These are phyloP conservation scores for Diaporthe velutina DNA, from an alignment of 2,329 filamentous ascomycete genomes.

Conservation along the genomic window DNA sequence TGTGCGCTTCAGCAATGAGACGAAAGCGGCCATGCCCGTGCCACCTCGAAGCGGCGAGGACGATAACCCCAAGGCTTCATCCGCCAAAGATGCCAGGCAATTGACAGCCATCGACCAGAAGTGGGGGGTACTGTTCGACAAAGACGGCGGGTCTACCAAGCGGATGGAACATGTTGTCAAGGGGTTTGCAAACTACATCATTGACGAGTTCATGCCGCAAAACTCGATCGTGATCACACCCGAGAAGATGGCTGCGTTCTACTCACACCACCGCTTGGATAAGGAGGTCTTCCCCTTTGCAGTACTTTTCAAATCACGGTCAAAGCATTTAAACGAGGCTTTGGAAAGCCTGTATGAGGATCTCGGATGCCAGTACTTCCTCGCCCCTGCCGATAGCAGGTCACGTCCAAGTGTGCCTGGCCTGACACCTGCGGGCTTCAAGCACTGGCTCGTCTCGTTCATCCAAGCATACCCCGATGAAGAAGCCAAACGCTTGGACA, in stretches of 20 bases:
- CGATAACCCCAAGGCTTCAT: slow-evolving; percentile 10
- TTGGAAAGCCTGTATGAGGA: slow-evolving; percentile 70
- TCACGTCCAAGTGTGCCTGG: slow-evolving; percentile 72
- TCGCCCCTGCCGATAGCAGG: slow-evolving; percentile 67
- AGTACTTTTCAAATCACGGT: slow-evolving; percentile 66
- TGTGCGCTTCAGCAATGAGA: slow-evolving; percentile 39
- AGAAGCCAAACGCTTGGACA: slow-evolving; percentile 78
- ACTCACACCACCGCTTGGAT: slow-evolving; percentile 73
- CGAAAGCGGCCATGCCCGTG: slow-evolving; percentile 30
- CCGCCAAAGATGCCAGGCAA: slow-evolving; percentile 48
- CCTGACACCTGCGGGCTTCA: slow-evolving; percentile 77
- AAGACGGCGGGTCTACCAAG: slow-evolving; percentile 74
- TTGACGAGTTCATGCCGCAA: slow-evolving; percentile 77
- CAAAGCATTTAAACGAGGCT: slow-evolving; percentile 58
- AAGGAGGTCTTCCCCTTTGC: slow-evolving; percentile 78
- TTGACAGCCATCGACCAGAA: slow-evolving; percentile 75
- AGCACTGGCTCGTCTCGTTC: slow-evolving; percentile 78
- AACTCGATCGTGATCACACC: slow-evolving; percentile 80
- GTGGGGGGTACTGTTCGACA: slow-evolving; percentile 83
- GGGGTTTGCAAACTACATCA: slow-evolving; percentile 80
- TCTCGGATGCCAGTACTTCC: slow-evolving; percentile 72
- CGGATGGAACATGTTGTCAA: slow-evolving; percentile 79
- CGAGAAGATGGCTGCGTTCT: slow-evolving; percentile 80
- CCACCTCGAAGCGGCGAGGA: slow-evolving; percentile 5
- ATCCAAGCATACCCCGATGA: slow-evolving; percentile 82